A percentile compares a stretch with the other conserved stretches of the same genome.
Evolutionary conservation across 2,329 filamentous ascomycete species (phyloP).

Genomic region (Botrytis pseudocinerea): DNA sequence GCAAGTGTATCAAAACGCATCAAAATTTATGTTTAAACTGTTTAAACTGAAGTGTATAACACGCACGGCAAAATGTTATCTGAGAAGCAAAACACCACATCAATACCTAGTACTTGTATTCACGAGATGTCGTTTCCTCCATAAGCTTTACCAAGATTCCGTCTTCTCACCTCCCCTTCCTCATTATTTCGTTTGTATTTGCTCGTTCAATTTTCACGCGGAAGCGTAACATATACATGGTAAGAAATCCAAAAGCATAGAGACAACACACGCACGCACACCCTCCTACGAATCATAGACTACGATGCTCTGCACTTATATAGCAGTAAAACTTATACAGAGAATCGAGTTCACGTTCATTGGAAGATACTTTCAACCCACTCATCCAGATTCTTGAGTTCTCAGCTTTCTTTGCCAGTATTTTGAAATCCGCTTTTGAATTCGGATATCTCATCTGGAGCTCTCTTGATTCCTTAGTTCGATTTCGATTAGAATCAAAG

Average conservation of each 20-base stretch:
- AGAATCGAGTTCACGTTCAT: too few species aligned
- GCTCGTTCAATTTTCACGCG: not conserved
- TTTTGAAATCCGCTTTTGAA: not conserved
- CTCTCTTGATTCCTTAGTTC: not conserved
- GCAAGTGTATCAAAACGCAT: not conserved
- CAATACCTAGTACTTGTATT: not conserved
- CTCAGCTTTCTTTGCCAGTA: not conserved
- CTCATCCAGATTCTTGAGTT: not conserved
- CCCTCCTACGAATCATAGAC: not conserved
- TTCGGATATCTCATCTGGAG: rapidly evolving
- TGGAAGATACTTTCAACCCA: too few species aligned
- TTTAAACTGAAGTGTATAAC: not conserved
- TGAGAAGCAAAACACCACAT: not conserved
- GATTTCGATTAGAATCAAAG: not conserved
- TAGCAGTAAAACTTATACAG: not conserved
- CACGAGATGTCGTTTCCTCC: not conserved
- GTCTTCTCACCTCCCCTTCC: not conserved
- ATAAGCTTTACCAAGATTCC: not conserved
- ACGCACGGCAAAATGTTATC: not conserved
- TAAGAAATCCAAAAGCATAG: not conserved
- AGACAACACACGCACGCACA: not conserved
- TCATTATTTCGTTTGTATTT: not conserved
- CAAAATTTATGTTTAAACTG: not conserved
- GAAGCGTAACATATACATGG: not conserved
- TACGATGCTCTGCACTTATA: not conserved